Conservation (phyloP, 352 stramenopile genomes). For the Pythium dissotocum region DNA sequence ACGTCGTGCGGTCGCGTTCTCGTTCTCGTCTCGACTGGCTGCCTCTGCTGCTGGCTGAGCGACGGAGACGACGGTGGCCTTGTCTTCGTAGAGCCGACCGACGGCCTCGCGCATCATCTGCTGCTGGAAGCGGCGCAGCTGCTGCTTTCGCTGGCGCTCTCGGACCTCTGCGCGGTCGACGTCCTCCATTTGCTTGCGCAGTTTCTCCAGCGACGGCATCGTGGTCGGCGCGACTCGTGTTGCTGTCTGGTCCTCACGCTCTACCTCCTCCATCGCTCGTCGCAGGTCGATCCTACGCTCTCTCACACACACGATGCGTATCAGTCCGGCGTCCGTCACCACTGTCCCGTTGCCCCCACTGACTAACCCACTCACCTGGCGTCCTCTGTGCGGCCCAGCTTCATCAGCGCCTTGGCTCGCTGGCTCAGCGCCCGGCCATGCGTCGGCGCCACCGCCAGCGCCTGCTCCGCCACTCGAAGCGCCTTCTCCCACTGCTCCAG, state of each 20-base stretch:
- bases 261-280: conserved; percentile 31
- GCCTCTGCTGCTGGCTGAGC: background rate
- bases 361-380: conserved; percentile 42
- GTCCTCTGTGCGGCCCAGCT: conserved; percentile 52
- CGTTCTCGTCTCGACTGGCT: conserved; percentile 3
- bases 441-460: conserved; percentile 43
- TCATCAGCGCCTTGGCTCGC: conserved; percentile 54
- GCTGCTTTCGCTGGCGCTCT: conserved; percentile 38
- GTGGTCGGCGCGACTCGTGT: background rate
- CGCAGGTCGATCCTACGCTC: conserved; percentile 39
- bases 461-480: conserved; percentile 55
- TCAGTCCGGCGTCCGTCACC: background rate
- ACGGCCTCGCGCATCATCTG: conserved; percentile 81
- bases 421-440: conserved; percentile 64
- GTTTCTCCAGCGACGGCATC: conserved; percentile 18
- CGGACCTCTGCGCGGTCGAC: conserved; percentile 51
- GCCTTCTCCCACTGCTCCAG: conserved; percentile 76
- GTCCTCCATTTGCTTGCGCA: conserved; percentile 50
- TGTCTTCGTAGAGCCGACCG: conserved; percentile 72
- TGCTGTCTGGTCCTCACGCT: background rate
- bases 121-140: conserved; percentile 48
- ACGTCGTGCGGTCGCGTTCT: background rate
- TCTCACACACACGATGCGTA: background rate
- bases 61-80: conserved; percentile 27
- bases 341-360: background rate